Evolutionary conservation across 371 early-diverging fungal genomes (phyloP), one percentile per base, ranked within the genome.

Genomic region (Rhizomucor miehei): DNA sequence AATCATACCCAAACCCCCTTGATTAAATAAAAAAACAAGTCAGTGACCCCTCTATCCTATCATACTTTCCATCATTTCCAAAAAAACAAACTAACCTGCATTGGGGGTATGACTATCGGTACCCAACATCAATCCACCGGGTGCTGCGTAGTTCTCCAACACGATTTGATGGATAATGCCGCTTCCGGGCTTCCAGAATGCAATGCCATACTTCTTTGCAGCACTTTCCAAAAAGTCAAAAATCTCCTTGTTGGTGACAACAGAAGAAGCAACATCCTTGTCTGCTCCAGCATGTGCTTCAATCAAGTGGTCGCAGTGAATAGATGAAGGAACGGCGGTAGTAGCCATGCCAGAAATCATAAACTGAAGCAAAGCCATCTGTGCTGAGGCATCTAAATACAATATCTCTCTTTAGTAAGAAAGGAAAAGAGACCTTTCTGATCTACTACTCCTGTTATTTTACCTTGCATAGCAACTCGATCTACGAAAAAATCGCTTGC

Each of bases 291-390:
- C 67, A 51, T 84, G 71, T 5, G 92, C 96, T 44, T 81, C 88
- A 60, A 95, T 93, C 68, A 95, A 84, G 64, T 95, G 95, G 63
- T 95, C 95, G 64, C 95, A 95, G 67, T 94, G 94, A 56, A 95
- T 88, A 11, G 92, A 90, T 35, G 89, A 79, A 37, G 95, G 95
- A 13, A 95, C 93, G 39, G 92, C 89, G 9, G 90, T 89, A 21
- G 87, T 85, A 24, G 86, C 81, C 78, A 92, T 87, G 46, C 88
- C 88, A 37, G 93, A 88, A 21, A 90, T 81, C 94, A 94, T 93
- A 74, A 95, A 95, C 58, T 95, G 95, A 14, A 95, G 71, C 51
- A 95, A 75, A 12, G 94, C 95, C 90, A 92, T 95, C 66, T 94
- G 89, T 8, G 88, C 87, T 37, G 89, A 88, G 11, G 89, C 89